Conservation (phyloP, 306 rosid species). For the Adenanthera pavonina region DNA sequence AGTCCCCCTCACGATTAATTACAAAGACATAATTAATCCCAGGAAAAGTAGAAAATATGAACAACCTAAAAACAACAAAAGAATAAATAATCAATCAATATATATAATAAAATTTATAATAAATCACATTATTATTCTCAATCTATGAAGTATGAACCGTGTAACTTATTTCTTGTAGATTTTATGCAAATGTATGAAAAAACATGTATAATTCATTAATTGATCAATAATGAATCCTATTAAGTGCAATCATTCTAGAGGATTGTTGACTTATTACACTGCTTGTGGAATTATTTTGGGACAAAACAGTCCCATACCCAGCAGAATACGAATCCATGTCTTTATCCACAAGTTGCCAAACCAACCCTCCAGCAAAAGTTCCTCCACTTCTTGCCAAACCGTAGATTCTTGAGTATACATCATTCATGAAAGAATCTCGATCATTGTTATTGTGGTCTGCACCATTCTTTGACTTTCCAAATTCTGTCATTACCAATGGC, state of each 20-base stretch:
- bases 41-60: too few species aligned
- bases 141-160: too few species aligned
- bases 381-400: conserved; percentile 47
- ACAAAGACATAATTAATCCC: too few species aligned
- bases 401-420: conserved; percentile 45
- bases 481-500: conserved; percentile 44
- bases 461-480: not conserved
- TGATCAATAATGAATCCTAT: not conserved
- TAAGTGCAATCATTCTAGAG: conserved; percentile 41
- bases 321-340: conserved; percentile 52
- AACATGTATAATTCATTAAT: too few species aligned
- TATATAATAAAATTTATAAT: too few species aligned
- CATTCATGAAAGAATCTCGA: conserved; percentile 24
- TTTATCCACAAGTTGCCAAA: conserved; percentile 63
- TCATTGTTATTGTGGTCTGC: not conserved
- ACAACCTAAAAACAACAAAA: too few species aligned
- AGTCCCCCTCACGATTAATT: too few species aligned
- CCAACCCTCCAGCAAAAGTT: conserved; percentile 54
- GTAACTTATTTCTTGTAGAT: too few species aligned
- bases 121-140: too few species aligned
- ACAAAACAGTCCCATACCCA: conserved; percentile 57
- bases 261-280: conserved; percentile 52
- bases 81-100: too few species aligned
- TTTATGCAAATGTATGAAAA: too few species aligned
- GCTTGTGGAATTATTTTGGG: conserved; percentile 42